Base-by-base conservation (phyloP, 2,329 filamentous ascomycete species). In the Mollisia scopiformis region DNA sequence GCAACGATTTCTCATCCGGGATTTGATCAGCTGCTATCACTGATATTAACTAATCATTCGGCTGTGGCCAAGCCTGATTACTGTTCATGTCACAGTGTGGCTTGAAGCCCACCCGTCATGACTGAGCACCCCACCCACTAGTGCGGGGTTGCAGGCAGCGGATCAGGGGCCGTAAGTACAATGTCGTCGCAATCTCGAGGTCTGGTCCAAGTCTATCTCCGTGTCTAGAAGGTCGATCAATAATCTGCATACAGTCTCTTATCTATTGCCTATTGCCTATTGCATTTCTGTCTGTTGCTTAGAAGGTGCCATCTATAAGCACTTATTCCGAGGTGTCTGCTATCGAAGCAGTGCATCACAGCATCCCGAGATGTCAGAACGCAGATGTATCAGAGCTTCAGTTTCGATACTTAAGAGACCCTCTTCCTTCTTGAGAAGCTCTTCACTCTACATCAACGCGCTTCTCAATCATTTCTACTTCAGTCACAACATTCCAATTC, bases 381-480 rank as follows among this genome's bases (percentile, higher is more conserved):
- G 41, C 28, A 49, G 37, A 25, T 21, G 25, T 8, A 27, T 41
- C 16, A 10, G 14, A 27, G 16, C 43, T 50, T 28, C 23, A 16
- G 11, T 14, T 39, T 21, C 16, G 23, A 6, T 57, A 57, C 25
- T 57, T 57, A 57, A 57, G 43, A 28, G 13, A 28, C 23, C 6
- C 6, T 21, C 35, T 14, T 51, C 43, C 55, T 25, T 21, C 30
- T 49, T 10, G 16, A 37, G 19, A 10, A 14, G 7, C 16, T 23
- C 46, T 55, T 31, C 31, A 55, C 41, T 55, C 31, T 31, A 50
- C 43, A 47, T 55, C 52, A 51, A 31, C 43, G 43, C n/a, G 28
- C 46, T 16, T 30, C 21, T 55, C 57, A 50, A 41, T 55, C 52
- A 14, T 37, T 25, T 19, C 41, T 41, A 49, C 23, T 16, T n/a